A percentile compares a stretch with the other conserved stretches of the same genome.
Evolutionary conservation across 768 basidiomycete species (phyloP).

Genomic region (Tricholoma sp.): DNA sequence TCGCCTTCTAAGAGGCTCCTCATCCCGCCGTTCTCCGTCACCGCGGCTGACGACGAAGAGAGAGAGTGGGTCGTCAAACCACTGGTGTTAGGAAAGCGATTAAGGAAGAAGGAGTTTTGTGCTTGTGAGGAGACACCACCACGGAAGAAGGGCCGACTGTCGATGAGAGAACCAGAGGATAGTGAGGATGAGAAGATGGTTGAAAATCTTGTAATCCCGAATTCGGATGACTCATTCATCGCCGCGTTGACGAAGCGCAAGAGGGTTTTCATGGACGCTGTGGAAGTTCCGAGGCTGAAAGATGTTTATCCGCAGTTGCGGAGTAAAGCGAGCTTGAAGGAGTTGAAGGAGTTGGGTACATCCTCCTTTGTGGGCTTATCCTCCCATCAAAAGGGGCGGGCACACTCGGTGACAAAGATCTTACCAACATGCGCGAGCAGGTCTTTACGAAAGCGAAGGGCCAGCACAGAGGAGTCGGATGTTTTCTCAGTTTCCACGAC

Average conservation of each 20-base stretch:
- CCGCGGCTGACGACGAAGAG: slow-evolving; percentile 28
- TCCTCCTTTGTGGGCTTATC: not conserved
- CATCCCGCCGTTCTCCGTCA: slow-evolving; percentile 38
- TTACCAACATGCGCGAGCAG: not conserved
- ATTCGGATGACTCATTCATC: not conserved
- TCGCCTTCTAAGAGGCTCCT: slow-evolving; percentile 30
- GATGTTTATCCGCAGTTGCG: slow-evolving; percentile 9
- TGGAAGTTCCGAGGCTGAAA: slow-evolving; percentile 16
- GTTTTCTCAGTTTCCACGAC: slow-evolving; percentile 1
- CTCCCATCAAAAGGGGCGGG: not conserved
- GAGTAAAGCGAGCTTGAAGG: slow-evolving; percentile 5
- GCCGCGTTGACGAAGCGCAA: slow-evolving; percentile 31
- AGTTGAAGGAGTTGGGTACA: not conserved
- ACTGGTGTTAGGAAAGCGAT: slow-evolving; percentile 40
- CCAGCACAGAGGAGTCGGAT: not conserved
- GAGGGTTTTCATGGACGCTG: slow-evolving; percentile 20
- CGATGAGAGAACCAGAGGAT: slow-evolving; percentile 18
- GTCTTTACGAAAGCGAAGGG: slow-evolving; percentile 9
- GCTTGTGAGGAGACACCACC: slow-evolving; percentile 20
- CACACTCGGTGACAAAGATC: slow-evolving; percentile 4
- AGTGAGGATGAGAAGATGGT: slow-evolving; percentile 26
- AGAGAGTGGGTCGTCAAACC: slow-evolving; percentile 4
- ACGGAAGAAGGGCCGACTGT: slow-evolving; percentile 17
- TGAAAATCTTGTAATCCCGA: slow-evolving; percentile 1
- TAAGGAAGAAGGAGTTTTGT: slow-evolving; percentile 30